Base-by-base conservation (phyloP, 2,329 filamentous ascomycete genomes). In the Penicillium sp. region DNA sequence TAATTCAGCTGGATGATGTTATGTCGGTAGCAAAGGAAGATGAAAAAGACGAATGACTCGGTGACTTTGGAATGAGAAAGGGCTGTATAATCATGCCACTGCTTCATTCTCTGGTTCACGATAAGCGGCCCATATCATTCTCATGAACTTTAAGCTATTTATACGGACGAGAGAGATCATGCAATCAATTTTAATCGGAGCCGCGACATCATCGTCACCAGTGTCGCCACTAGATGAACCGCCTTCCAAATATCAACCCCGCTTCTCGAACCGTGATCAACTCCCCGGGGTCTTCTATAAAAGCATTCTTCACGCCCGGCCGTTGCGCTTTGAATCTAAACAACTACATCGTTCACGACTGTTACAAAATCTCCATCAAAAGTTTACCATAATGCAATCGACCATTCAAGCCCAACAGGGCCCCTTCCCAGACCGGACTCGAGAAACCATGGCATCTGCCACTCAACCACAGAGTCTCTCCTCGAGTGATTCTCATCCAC, bases 361-460 rank as follows among this genome's bases (percentile, higher is more conserved):
- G 4, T 25, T 51, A 22, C 35, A 30, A n/a, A 16, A 25, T 42
- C 45, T 33, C 43, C 16, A 33, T 43, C 10, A 2, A 38, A 14
- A 13, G 1, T 19, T 37, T 43, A 7, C 16, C 35, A 59, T n/a
- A 8, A 63, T 63, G 57, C 58, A 59, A 30, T 58, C 64, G 33
- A 59, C 64, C 22, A 60, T 53, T 14, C 60, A 64, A 6, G 13
- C 35, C 35, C 35, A 13, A 19, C 26, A 54, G 42, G 49, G 52
- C n/a, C 43, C 58, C 33, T 52, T 63, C 40, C 40, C 59, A 19
- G 54, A 66, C 53, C 56, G 33, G 1, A 26, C 58, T 8, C 54
- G 52, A 38, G 62, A 67, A 22, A 59, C 62, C 19, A 60, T 48
- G 2, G 40, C 60, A 26, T n/a, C 42, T 54, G n/a, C 49, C 35